These are phyloP conservation scores for Kuraishia cidri DNA, from an alignment of 805 yeast genomes.

Conservation along the genomic window DNA sequence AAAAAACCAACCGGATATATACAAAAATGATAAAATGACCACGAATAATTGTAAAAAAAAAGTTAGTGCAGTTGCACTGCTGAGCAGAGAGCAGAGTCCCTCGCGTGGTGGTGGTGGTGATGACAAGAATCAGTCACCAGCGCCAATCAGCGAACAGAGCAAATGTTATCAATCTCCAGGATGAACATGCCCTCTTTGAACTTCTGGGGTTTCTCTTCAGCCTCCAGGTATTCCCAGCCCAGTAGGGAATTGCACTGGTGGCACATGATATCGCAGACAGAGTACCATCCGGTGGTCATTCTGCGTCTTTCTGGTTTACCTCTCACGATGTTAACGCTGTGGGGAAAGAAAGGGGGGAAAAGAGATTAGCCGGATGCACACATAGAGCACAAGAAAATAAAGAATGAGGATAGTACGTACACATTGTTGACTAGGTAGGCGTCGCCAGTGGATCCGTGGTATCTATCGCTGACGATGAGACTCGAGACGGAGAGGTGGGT, in stretches of 20 bases:
- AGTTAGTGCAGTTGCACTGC: too few species aligned
- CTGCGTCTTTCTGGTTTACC: constrained; percentile 13
- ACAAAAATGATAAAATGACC: not conserved
- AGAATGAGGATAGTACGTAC: constrained; percentile 9
- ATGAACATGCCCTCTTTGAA: constrained; percentile 58
- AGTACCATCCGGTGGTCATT: constrained; percentile 55
- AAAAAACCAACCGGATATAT: not conserved
- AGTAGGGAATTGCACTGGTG: constrained; percentile 41
- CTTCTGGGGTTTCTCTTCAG: constrained; percentile 33
- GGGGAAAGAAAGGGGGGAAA: too few species aligned
- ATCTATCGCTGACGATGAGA: constrained; percentile 24
- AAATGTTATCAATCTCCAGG: constrained; percentile 28
- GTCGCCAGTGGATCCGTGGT: constrained; percentile 47
- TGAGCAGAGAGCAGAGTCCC: too few species aligned
- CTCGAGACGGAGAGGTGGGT: constrained; percentile 19
- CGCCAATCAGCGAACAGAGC: constrained; percentile 7
- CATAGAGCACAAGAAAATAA: not conserved
- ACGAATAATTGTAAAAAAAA: not conserved
- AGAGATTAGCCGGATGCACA: constrained; percentile 1
- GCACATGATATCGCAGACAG: constrained; percentile 49
- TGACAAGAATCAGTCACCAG: too few species aligned
- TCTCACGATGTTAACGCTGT: constrained; percentile 13
- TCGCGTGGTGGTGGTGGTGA: too few species aligned
- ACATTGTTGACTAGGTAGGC: constrained; percentile 46
- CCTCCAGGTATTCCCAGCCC: constrained; percentile 58